These are phyloP conservation scores for Colletotrichum paranaense DNA, from an alignment of 2,329 filamentous ascomycete genomes.

Conservation along the genomic window DNA sequence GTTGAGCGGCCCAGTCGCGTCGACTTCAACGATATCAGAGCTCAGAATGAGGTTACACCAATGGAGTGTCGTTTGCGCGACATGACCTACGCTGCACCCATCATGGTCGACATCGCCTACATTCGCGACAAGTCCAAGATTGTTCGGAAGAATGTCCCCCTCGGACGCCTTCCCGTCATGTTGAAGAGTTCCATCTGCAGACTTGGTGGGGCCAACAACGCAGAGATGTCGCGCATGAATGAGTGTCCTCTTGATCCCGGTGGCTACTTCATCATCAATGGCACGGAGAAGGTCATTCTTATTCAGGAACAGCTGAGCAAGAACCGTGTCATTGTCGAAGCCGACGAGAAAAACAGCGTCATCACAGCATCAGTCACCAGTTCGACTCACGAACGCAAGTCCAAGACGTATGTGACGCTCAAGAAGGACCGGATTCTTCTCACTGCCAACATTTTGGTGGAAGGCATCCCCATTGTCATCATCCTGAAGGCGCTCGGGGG, in stretches of 20 bases:
- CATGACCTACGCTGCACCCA: constrained; percentile 97
- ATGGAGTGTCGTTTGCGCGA: constrained; percentile 97
- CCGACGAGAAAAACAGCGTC: constrained; percentile 89
- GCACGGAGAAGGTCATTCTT: constrained; percentile 97
- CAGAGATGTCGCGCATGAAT: constrained; percentile 90
- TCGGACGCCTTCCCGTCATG: constrained; percentile 97
- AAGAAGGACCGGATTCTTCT: constrained; percentile 94
- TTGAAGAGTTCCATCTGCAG: constrained; percentile 94
- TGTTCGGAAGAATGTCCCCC: constrained; percentile 79
- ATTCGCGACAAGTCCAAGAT: constrained; percentile 83
- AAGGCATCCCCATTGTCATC: constrained; percentile 95
- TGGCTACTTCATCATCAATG: constrained; percentile 97
- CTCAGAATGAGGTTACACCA: constrained; percentile 82
- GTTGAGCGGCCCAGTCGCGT: constrained; percentile 84
- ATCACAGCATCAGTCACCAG: constrained; percentile 97
- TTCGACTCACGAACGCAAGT: constrained; percentile 97
- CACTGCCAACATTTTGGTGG: constrained; percentile 91
- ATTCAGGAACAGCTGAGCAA: constrained; percentile 99
- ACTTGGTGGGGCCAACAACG: constrained; percentile 83
- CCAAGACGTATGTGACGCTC: constrained; percentile 93
- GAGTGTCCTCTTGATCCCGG: constrained; percentile 97
- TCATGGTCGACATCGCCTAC: constrained; percentile 92
- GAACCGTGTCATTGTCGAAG: constrained; percentile 97
- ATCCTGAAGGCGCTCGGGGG: constrained; percentile 94
- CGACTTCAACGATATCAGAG: constrained; percentile 78